Base-by-base conservation (phyloP, 2,329 filamentous ascomycete species). In the Fusarium aywerte region DNA sequence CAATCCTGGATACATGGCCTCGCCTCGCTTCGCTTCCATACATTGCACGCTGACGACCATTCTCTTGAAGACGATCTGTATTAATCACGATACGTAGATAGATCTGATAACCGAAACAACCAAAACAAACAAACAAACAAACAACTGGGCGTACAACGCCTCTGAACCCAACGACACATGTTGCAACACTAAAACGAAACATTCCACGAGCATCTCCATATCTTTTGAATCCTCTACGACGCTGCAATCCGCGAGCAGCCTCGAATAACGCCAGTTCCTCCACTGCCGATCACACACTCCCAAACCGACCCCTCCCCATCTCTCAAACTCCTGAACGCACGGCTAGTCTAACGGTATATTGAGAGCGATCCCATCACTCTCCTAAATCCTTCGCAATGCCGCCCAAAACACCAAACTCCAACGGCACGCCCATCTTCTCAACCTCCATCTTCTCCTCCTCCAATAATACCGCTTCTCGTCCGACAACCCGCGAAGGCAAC, bases 401-500 rank as follows among this genome's bases (percentile, higher is more conserved):
- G 45, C 68, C 72, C 58, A 73, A 72, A 44, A 72, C 68, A 35
- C 72, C 72, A 38, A 72, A 58, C 54, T 59, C 64, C 45, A 68
- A 74, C 43, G 71, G 75, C 39, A 67, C 76, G 65, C 76, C 77
- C 60, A 76, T 76, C 67, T 78, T 80, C 69, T 76, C 77, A 38
- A 74, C 76, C 38, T 76, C 75, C 65, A 76, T 77, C 69, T 75
- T 79, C 72, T 77, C 76, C 29, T 75, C 76, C n/a, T 43, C 40
- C n/a, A 29, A 18, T 32, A 53, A 47, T 48, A 59, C 73, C 43
- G 69, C 74, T 20, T 77, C 77, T 27, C 75, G 78, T 20, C 78
- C 78, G 23, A 68, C 74, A 16, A 80, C 78, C 11, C 78, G 78
- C 68, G 78, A 79, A 64, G 77, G 78, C 61, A 77, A 78, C 63